Evolutionary conservation across 768 basidiomycete species (phyloP), one percentile per base, ranked within the genome.

Genomic region (Mycena indigotica): DNA sequence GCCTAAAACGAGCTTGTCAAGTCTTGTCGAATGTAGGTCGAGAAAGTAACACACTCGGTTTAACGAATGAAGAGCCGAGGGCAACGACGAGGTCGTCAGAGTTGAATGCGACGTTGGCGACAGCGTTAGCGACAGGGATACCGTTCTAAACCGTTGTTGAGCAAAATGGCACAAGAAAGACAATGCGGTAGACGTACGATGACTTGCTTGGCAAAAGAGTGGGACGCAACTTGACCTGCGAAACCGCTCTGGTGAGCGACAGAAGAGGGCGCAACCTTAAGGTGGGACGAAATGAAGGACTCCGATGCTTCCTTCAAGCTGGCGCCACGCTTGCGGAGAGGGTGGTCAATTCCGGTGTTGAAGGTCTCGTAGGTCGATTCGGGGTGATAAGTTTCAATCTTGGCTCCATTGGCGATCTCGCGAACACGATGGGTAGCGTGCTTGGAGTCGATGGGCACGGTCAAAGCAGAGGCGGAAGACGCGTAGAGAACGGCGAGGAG

Each of bases 331-430:
- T 65, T 51, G 49, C 41, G 66, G 50, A 61, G 57, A 45, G 56
- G 65, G 52, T 62, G 68, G 53, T 69, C 65, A 24, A 72, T 58
- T 21, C 72, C 70, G 10, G 60, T 29, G 38, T 70, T 69, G 51
- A 70, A 72, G n/a, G 65, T 68, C 72, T 77, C 67, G 58, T 67
- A 76, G 10, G 69, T 70, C 28, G 73, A 74, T 16, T 58, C 62
- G 5, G 76, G 76, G 61, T 77, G 73, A 69, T 68, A 78, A 12
- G 66, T 61, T 53, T 73, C 72, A 28, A 78, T 50, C 61, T 70
- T 61, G 32, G 73, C 45, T 21, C 67, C 69, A 25, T 67, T 68
- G 19, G 66, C 67, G 38, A 77, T 57, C 41, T 63, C 54, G 28
- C 72, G 70, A 8, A 57, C 60, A 21, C 71, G 65, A 56, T 74